Evolutionary conservation across 768 basidiomycete species (phyloP), one percentile per base, ranked within the genome.

Genomic region (Rhizopogon rudus): DNA sequence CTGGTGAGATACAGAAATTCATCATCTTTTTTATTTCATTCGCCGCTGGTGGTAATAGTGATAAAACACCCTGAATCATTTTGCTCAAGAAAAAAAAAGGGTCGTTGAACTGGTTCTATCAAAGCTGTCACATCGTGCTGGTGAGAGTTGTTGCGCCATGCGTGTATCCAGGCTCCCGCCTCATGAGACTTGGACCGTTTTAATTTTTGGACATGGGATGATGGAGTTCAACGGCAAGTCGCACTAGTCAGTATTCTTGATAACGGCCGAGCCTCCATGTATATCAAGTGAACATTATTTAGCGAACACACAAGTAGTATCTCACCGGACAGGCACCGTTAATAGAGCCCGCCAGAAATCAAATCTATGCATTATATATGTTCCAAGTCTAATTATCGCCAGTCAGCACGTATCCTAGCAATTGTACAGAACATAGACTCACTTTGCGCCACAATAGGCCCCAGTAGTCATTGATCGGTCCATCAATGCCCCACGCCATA

Each of bases 401-500:
- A 45, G 44, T 70, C 31, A 66, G 42, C 16, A 55, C 40, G 22
- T 13, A 20, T 7, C 20, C n/a, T 14, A 33, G 16, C 25, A 29
- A 14, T 28, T n/a, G 49, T 14, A 16, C 37, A 29, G 20, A 45
- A 28, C 10, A 22, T 37, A 39, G 5, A 71, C 78, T 29, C 52
- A 81, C 81, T 66, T 80, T 75, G 57, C 93, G 80, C 94, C 93
- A 97, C 57, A 71, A 64, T 58, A 93, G 73, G 1, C 93, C 93
- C 80, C 80, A 81, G 63, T 93, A 82, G 0, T 93, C 82, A 55
- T 77, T 79, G 54, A 97, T 77, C 2, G 93, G 89, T 0, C 96
- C 97, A n/a, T 88, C 81, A 44, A 98, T 89, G 1, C 97, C 96
- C 71, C 91, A 93, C 3, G 93, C 91, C 31, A 96, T 71, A 20